phyloP scores from a whole-genome alignment of 345 rosid genomes.

The Melaleuca alternifolia region DNA sequence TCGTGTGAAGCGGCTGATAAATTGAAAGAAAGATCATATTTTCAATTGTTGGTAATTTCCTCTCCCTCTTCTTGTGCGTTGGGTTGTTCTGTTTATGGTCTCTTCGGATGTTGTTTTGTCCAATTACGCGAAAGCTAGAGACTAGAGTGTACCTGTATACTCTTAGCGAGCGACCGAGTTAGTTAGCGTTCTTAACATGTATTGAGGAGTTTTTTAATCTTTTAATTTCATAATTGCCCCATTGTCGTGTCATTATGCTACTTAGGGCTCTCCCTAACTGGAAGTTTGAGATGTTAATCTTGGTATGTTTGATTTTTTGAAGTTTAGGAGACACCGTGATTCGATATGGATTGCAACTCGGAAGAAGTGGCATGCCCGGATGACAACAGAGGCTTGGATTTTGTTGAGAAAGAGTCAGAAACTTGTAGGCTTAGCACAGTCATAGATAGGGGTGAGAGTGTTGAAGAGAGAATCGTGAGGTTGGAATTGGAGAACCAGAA shows the following conservation, averaged over 20 bases:
- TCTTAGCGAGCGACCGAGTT: neutral
- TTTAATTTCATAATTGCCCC: neutral
- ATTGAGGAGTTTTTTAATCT: neutral
- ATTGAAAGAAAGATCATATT: neutral
- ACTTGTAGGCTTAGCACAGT: neutral
- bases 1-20: neutral
- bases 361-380: slow-evolving; percentile 3
- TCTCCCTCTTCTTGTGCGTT: neutral
- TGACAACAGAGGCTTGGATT: neutral
- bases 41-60: neutral
- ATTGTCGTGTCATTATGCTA: neutral
- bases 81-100: neutral
- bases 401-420: neutral
- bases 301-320: neutral
- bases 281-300: neutral
- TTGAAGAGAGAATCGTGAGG: slow-evolving; percentile 23
- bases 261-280: neutral
- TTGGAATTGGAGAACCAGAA: slow-evolving; percentile 32
- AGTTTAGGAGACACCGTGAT: neutral
- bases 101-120: neutral
- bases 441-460: slow-evolving; percentile 10
- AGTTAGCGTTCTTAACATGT: neutral
- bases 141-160: neutral
- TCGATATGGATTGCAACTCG: neutral
- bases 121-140: neutral